These are phyloP conservation scores for Triticum aestivum DNA, from an alignment of 176 grass and related monocot species.

Conservation along the genomic window IWGSC_CS_RefSeq_v2.1 NC_057802.1:329831346-329831845, in stretches of 20 bases:
- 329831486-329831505: slow-evolving; percentile 23
- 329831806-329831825: not conserved
- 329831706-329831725: not conserved
- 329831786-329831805: not conserved
- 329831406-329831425: slow-evolving; percentile 60
- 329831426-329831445: slow-evolving; percentile 98
- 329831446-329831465: slow-evolving; percentile 94
- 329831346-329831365: slow-evolving; percentile 7
- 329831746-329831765: too few relatives aligned
- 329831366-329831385: slow-evolving; percentile 23
- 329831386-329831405: slow-evolving; percentile 15
- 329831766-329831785: too few relatives aligned
- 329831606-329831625: not conserved
- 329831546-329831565: not conserved
- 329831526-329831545: not conserved
- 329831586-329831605: not conserved
- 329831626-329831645: slow-evolving; percentile 10
- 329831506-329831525: not conserved
- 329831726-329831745: too few relatives aligned
- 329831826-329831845: not conserved
- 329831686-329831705: not conserved
- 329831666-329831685: not conserved
- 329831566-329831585: not conserved
- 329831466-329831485: slow-evolving; percentile 98
- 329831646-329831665: not conserved